Conservation (phyloP, 2,329 filamentous ascomycete genomes). For the Neonectria magnoliae region DNA sequence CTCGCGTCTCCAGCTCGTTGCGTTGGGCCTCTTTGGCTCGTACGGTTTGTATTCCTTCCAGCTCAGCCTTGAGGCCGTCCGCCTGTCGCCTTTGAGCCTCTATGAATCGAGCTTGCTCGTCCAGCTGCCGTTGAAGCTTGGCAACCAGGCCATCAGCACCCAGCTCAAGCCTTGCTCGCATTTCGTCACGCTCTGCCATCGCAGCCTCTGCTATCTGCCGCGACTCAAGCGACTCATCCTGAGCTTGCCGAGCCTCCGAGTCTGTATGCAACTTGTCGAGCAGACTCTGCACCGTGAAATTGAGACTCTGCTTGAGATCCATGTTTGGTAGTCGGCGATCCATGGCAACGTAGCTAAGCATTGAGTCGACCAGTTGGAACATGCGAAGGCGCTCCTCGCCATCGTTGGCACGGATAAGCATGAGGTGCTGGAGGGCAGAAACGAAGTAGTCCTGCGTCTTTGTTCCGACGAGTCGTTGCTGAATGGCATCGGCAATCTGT, state of each 20-base stretch:
- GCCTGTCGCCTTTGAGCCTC: conserved; percentile 87
- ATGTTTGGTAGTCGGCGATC: conserved; percentile 94
- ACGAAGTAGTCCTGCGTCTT: conserved; percentile 95
- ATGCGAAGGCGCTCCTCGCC: conserved; percentile 91
- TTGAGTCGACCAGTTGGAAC: conserved; percentile 98
- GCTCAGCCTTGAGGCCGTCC: conserved; percentile 87
- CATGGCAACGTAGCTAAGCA: conserved; percentile 99
- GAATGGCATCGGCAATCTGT: conserved; percentile 95
- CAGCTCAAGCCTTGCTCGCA: conserved; percentile 86
- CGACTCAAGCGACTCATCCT: conserved; percentile 90
- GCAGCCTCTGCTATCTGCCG: conserved; percentile 94
- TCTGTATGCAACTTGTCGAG: conserved; percentile 97
- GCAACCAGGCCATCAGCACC: conserved; percentile 93
- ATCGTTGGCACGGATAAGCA: conserved; percentile 91
- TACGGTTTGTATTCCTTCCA: conserved; percentile 86
- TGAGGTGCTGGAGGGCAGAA: conserved; percentile 92
- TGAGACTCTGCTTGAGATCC: conserved; percentile 96
- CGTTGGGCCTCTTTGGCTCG: conserved; percentile 91
- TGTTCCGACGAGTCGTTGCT: conserved; percentile 82
- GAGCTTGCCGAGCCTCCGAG: conserved; percentile 89
- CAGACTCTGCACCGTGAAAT: conserved; percentile 95
- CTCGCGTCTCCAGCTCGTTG: conserved; percentile 94
- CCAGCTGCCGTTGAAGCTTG: conserved; percentile 92
- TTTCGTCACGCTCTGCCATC: conserved; percentile 95
- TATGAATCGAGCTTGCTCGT: conserved; percentile 91